Evolutionary conservation across 139 green algal species (phyloP).

Genomic region (Tetradesmus obliquus): DNA sequence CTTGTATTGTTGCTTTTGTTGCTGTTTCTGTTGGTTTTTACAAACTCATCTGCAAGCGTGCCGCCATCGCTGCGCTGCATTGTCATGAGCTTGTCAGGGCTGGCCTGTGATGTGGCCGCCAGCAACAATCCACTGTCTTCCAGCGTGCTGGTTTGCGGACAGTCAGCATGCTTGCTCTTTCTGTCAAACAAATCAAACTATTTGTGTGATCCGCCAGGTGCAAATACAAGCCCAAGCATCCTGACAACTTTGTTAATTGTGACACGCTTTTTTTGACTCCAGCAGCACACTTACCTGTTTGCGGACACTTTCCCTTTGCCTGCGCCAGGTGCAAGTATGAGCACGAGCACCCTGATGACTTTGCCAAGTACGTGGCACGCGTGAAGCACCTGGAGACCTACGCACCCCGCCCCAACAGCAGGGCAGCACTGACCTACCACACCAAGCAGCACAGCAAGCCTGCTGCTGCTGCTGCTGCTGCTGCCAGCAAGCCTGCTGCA

Average conservation of each 20-base stretch:
- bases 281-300: not conserved
- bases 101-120: not conserved
- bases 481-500: not conserved
- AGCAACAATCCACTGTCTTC: too few relatives aligned
- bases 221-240: too few relatives aligned
- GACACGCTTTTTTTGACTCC: too few relatives aligned
- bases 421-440: constrained; percentile 11
- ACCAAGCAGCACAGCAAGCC: not conserved
- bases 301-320: not conserved
- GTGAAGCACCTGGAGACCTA: constrained; percentile 39
- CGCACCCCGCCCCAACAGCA: constrained; percentile 23
- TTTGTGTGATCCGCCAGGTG: too few relatives aligned
- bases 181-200: too few relatives aligned
- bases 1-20: not conserved
- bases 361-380: constrained; percentile 10
- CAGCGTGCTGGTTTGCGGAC: too few relatives aligned
- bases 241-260: too few relatives aligned
- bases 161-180: too few relatives aligned
- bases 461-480: not conserved
- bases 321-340: constrained; percentile 44
- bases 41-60: not conserved
- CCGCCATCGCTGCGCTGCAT: not conserved
- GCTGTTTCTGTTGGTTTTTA: not conserved
- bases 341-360: constrained; percentile 41
- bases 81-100: not conserved